Base-by-base conservation (phyloP, 2,329 filamentous ascomycete species). In the Ophiostoma himal-ulmi region DNA sequence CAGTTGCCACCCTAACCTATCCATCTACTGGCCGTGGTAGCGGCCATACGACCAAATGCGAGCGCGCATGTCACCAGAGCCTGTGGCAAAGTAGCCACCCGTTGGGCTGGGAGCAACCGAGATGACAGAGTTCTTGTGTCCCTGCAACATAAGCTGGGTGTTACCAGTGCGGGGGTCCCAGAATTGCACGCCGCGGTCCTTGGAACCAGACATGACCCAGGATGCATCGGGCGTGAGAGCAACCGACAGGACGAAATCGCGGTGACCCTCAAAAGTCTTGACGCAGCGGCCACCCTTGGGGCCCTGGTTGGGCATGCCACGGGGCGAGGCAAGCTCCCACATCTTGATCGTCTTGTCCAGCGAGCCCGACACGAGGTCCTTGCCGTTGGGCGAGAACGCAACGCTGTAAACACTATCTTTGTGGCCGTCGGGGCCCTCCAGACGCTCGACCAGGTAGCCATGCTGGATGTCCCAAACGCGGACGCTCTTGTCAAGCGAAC, bases 341-440 rank as follows among this genome's bases (percentile, higher is more conserved):
- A 98, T 96, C 84, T 97, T 97, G 84, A 98, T 98, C 0, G 94
- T 98, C 85, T 96, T 96, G 79, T 99, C 95, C 75, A 98, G 83
- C 85, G 91, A 96, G 73, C 95, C 95, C 76, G 91, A 96, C 77
- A 98, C 94, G 57, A 99, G 89, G 75, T 96, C 92, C 76, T 93
- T 91, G 73, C 94, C 94, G 76, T 91, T 94, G 37, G 95, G 95
- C 17, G 94, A 94, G 80, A 99, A 99, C 0, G 95, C 94, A 30
- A 99, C 95, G 14, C 91, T 94, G 80, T 98, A 98, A 30, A 98
- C 95, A 75, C 92, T 96, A 73, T 99, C 95, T 81, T 96, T 96
- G 83, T 98, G 95, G 14, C 95, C 95, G 74, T 96, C 92, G 5
- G 93, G 90, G 22, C 93, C 94, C 79, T 99, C 94, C 14, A 98